Base-by-base conservation (phyloP, 331 rosid species). In the Arachis monticola region DNA sequence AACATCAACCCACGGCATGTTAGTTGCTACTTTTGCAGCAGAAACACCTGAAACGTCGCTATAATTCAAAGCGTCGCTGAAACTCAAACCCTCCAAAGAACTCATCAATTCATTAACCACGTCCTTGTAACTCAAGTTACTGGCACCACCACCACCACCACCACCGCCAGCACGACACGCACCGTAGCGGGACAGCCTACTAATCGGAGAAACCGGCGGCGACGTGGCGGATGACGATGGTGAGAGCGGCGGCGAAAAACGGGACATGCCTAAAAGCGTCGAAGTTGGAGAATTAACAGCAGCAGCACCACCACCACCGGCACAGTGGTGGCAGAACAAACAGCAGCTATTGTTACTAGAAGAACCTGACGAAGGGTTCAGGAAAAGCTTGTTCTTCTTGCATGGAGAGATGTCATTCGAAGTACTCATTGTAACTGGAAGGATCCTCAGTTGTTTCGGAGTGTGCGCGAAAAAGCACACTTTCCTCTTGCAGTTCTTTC, bases 381-480 rank as follows among this genome's bases (percentile, higher is more conserved):
- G 64, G 42, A 82, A 46, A 13, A 53, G 59, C 66, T 78, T 81
- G 59, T 40, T 80, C 57, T 73, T 89, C 53, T 75, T 84, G 85
- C 85, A 86, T 2, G 85, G 5, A 2, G 70, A 7, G 3, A 3
- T 45, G 31, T 82, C 87, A 7, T 84, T 79, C 0, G 90, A 58
- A 53, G 81, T 61, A 63, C 10, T 14, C 22, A 73, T 1, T 10
- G 9, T 70, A 72, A 79, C 65, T 0, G 97, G 91, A 13, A 94
- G 60, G 70, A 90, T 72, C 7, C 99, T 85, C 1, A 94, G 93
- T 73, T 94, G 96, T 35, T 87, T 90, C 27, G 96, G 93, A 0
- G 96, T 87, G 77, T 94, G 99, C 5, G 99, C 99, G 7, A 94
- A 94, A 79, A 94, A 94, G 59, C 99, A 94, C 3, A 94, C 92